These are phyloP conservation scores for Apiotrichum gracile DNA, from an alignment of 1,284 basidiomycete species.

Conservation along the genomic window DNA sequence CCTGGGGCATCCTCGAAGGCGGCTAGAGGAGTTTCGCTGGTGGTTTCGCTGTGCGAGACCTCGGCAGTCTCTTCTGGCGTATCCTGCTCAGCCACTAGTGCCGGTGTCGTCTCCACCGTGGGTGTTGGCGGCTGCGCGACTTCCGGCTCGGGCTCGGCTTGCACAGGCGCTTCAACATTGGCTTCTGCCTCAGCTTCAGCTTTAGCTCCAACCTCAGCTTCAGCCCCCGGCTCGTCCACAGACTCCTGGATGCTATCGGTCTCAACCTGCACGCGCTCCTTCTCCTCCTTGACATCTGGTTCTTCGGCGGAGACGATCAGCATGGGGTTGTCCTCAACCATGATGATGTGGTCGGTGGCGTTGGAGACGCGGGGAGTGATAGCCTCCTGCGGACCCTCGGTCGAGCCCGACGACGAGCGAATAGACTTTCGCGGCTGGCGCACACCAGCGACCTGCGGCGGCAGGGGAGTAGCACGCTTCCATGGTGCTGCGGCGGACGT, in stretches of 20 bases:
- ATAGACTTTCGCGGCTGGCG: slow-evolving; percentile 8
- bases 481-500: slow-evolving; percentile 6
- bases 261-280: not conserved
- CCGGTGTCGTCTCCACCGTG: no score
- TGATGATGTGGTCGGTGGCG: slow-evolving; percentile 19
- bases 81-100: no score
- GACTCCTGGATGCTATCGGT: not conserved
- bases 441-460: slow-evolving; percentile 13
- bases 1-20: no score
- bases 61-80: no score
- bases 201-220: not conserved
- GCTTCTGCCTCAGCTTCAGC: no score
- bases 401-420: slow-evolving; percentile 29
- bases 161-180: no score
- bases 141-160: no score
- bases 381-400: slow-evolving; percentile 28
- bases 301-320: not conserved
- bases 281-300: not conserved
- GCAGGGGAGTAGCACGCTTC: slow-evolving; percentile 19
- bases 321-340: slow-evolving; percentile 23
- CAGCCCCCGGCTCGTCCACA: not conserved
- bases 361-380: slow-evolving; percentile 26
- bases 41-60: no score
- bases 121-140: no score
- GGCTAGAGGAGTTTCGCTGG: no score